Percentiles rank a stretch among this genome's conserved stretches.
phyloP scores from a whole-genome alignment of 441 rosid genomes.

The Daphne laureola region DNA sequence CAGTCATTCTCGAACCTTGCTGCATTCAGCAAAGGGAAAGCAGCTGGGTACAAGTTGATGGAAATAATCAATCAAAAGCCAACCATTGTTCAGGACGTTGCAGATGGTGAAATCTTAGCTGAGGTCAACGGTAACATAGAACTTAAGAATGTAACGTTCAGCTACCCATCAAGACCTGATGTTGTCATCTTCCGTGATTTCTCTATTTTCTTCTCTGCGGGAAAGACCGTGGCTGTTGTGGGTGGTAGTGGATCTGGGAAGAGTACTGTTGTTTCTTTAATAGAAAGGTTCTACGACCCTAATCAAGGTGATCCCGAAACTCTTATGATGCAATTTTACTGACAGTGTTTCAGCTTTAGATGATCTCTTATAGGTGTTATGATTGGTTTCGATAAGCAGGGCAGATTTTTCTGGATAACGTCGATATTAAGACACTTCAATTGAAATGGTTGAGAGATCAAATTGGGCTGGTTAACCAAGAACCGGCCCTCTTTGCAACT shows the following conservation, averaged over 20 bases:
- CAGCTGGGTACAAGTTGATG: conserved; percentile 94
- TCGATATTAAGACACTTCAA: conserved; percentile 79
- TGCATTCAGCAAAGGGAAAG: conserved; percentile 96
- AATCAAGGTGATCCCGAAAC: conserved; percentile 46
- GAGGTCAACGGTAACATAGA: conserved; percentile 89
- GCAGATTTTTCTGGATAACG: conserved; percentile 77
- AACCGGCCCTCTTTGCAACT: conserved; percentile 94
- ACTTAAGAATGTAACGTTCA: conserved; percentile 80
- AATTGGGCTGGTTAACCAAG: conserved; percentile 94
- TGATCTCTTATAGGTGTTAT: conserved; percentile 6
- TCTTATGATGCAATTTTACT: conserved; percentile 1
- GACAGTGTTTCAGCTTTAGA: neutral
- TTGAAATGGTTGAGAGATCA: conserved; percentile 85
- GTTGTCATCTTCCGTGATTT: conserved; percentile 81
- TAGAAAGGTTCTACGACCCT: conserved; percentile 96
- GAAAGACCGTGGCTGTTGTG: conserved; percentile 91
- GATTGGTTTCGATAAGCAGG: conserved; percentile 40
- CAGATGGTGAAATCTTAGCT: conserved; percentile 62
- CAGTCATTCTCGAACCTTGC: conserved; percentile 98
- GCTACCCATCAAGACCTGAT: conserved; percentile 97
- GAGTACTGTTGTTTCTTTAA: conserved; percentile 91
- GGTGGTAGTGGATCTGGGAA: conserved; percentile 99
- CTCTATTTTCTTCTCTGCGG: conserved; percentile 86
- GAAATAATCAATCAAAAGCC: conserved; percentile 91
- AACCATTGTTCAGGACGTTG: conserved; percentile 59